Base-by-base conservation (phyloP, 169 alveolate species). In the Plasmodium billcollinsi region DNA sequence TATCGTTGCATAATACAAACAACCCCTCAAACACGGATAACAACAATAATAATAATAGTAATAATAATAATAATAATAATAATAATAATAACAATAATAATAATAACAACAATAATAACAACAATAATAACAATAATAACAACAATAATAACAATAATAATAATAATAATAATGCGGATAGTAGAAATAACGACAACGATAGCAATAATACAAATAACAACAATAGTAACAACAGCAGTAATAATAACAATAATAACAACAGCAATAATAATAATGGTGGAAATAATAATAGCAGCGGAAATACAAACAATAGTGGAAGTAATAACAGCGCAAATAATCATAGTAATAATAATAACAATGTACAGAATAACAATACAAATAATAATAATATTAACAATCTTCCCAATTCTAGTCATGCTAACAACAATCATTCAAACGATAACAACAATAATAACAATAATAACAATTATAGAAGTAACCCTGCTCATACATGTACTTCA, bases 1-100 rank as follows among this genome's bases (percentile, higher is more conserved):
- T 88, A 78, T 63, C 94, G 29, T 21, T 72, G 72, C 73, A 80
- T 59, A 73, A 90, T 65, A 15, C 88, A 71, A 67, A 56, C 47
- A 71, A 86, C 20, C 24, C 62, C 21, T 56, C 76, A 20, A 61
- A 20, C 66, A 21, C 49, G 9, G 63, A 29, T 62, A 62, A 91
- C 65, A 65, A 49, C 24, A 11, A 73, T 50, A 33, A 18, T 47
- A 15, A n/a, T 24, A 47, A 62, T 1, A 56, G 49, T 69, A 49
- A 71, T 50, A 33, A 33, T 65, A 52, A 80, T 86, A 33, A 74
- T 52, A 26, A 24, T 72, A 59, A 63, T 62, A 12, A 20, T 18
- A n/a, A 67, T 70, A 3, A 69, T 66, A 20, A 61, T 56, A 15
- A 45, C 56, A 21, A 85, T 20, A 26, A 33, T 85, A 52, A 58